Evolutionary conservation across 1,284 basidiomycete species (phyloP).

Genomic region (Tylopilus sp.): DNA sequence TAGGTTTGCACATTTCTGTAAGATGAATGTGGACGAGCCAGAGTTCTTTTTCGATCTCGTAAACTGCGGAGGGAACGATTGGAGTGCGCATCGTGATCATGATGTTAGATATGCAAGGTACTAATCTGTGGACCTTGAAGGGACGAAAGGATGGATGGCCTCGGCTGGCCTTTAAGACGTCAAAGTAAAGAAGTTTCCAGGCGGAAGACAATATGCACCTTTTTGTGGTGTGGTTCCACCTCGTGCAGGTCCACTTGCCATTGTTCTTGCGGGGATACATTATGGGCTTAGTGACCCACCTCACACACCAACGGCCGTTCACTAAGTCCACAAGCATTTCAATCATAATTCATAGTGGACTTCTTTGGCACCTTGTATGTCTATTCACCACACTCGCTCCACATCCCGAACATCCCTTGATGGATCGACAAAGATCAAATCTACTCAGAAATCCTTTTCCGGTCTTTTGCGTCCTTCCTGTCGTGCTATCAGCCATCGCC

Average conservation of each 20-base stretch:
- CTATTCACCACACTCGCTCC: neutral
- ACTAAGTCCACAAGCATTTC: neutral
- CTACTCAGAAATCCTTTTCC: neutral
- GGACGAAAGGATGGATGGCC: neutral
- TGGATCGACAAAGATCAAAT: neutral
- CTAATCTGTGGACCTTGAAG: neutral
- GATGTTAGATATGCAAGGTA: neutral
- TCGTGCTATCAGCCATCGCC: conserved; percentile 10
- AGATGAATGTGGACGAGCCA: neutral
- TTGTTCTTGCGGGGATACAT: neutral
- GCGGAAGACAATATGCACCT: neutral
- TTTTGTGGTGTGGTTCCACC: neutral
- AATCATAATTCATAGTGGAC: neutral
- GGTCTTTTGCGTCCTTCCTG: neutral
- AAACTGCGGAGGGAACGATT: neutral
- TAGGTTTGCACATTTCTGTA: neutral
- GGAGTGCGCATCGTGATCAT: neutral
- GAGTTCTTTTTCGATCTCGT: neutral
- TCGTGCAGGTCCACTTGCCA: neutral
- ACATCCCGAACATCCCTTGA: neutral
- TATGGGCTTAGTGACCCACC: neutral
- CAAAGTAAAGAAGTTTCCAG: neutral
- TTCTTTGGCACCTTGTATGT: neutral
- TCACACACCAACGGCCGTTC: neutral
- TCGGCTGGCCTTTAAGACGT: neutral